Base-by-base conservation (phyloP, 2,329 filamentous ascomycete species). In the Alternaria gaisen region DNA sequence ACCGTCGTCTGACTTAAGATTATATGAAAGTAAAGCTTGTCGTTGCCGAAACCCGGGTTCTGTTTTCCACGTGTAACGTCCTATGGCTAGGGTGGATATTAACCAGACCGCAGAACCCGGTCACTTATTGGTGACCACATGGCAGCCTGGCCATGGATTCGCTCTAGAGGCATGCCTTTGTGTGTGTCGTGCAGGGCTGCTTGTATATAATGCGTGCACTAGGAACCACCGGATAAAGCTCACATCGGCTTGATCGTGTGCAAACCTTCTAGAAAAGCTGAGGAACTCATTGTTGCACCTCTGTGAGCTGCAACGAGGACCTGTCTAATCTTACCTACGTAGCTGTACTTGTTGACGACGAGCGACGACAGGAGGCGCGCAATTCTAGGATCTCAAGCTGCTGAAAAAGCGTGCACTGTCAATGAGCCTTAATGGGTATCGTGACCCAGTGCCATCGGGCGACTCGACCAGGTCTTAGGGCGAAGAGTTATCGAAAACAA, bases 21-120 rank as follows among this genome's bases (percentile, higher is more conserved):
- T 65, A 57, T 46, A 59, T 58, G 51, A 54, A 56, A 11, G 12
- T 12, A 54, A 62, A 59, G 55, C 58, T 58, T 64, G 55, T 58
- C 28, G 48, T 58, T 43, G 53, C 42, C 38, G n/a, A 14, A 22
- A n/a, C 34, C 62, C 56, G 16, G 60, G 59, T 47, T 47, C 32
- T 36, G 18, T 48, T 41, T 18, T 41, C 42, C 53, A 34, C 32
- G 36, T 34, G 44, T 48, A 43, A 60, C 44, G 40, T 42, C 24
- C 38, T 51, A 26, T 30, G 32, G 47, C 44, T 54, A 42, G 30
- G 51, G 56, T 61, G 53, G 36, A 63, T 30, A 63, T 65, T 63
- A 48, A 36, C 22, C 32, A 40, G 24, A 11, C 57, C 47, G 22
- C 44, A 41, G 36, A 30, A 18, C 8, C 18, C 30, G 32, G 24